These are phyloP conservation scores for Houttuynia cordata DNA, from an alignment of 164 flowering plant species.

Conservation along the genomic window DNA sequence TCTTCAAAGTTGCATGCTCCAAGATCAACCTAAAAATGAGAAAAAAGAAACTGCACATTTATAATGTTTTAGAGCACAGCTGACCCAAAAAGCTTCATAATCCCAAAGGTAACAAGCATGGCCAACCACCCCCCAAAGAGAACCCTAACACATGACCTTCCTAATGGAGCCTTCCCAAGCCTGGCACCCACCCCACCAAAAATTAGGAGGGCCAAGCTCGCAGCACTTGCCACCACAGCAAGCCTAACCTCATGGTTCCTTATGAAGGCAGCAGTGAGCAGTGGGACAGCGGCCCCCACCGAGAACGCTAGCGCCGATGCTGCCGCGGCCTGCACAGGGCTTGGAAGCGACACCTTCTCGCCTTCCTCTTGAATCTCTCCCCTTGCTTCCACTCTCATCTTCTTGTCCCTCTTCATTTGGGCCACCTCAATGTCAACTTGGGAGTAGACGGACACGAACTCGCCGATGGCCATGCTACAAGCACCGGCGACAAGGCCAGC, in stretches of 20 bases:
- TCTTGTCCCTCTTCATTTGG: conserved; percentile 15
- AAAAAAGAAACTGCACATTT: neutral
- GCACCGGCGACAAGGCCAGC: conserved; percentile 23
- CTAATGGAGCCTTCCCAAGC: conserved; percentile 14
- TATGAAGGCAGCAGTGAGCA: conserved; percentile 12
- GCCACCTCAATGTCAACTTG: conserved; percentile 21
- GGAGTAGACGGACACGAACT: conserved; percentile 21
- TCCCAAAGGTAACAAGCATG: conserved; percentile 19
- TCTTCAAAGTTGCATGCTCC: neutral
- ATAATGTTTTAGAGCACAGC: neutral
- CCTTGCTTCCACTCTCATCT: neutral
- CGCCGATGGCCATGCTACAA: conserved; percentile 26
- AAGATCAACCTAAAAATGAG: neutral
- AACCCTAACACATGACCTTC: conserved; percentile 15
- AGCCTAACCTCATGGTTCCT: conserved; percentile 12
- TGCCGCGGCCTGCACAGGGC: conserved; percentile 13
- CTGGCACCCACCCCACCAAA: conserved; percentile 16
- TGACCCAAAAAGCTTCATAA: conserved; percentile 15
- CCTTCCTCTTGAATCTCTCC: neutral
- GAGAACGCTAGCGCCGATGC: conserved; percentile 20
- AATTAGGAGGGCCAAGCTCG: conserved; percentile 10
- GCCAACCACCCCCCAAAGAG: conserved; percentile 23
- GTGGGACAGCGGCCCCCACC: conserved; percentile 11
- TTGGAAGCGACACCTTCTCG: conserved; percentile 11
- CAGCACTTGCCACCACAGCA: conserved; percentile 11